These are phyloP conservation scores for Staphylotrichum longicolle DNA, from an alignment of 495 filamentous ascomycete species.

Conservation along the genomic window DNA sequence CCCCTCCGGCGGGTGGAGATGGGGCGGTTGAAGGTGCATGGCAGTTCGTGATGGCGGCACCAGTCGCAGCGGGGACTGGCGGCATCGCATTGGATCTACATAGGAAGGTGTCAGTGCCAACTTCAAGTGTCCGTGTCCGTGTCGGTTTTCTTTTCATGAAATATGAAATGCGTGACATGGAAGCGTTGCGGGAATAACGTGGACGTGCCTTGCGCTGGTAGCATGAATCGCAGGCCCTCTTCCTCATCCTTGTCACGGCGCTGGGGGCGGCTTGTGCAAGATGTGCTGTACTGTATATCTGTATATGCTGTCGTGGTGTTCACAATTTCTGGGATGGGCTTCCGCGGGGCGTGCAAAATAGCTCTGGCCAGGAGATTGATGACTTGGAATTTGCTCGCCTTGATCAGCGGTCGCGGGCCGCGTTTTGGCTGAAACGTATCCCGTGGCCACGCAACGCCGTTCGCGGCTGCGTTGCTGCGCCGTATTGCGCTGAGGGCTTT, in stretches of 20 bases:
- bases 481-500: background rate
- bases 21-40: slow-evolving; percentile 49
- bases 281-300: background rate
- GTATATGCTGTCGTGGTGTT: background rate
- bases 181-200: background rate
- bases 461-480: background rate
- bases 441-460: too few species aligned
- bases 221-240: slow-evolving; percentile 51
- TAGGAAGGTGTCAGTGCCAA: too few species aligned
- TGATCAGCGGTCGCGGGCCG: slow-evolving; percentile 2
- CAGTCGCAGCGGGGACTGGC: slow-evolving; percentile 47
- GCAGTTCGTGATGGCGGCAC: slow-evolving; percentile 51
- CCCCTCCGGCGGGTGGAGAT: slow-evolving; percentile 24
- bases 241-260: slow-evolving; percentile 18
- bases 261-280: background rate
- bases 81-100: slow-evolving; percentile 54
- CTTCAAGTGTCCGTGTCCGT: too few species aligned
- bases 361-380: background rate
- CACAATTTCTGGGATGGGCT: background rate
- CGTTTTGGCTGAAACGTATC: slow-evolving; percentile 9
- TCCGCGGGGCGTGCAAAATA: background rate
- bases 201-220: slow-evolving; percentile 48
- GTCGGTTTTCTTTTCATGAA: too few species aligned
- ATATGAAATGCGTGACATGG: too few species aligned
- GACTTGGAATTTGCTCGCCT: background rate